These are phyloP conservation scores for Multifurca ochricompacta DNA, from an alignment of 768 basidiomycete genomes.

Conservation along the genomic window DNA sequence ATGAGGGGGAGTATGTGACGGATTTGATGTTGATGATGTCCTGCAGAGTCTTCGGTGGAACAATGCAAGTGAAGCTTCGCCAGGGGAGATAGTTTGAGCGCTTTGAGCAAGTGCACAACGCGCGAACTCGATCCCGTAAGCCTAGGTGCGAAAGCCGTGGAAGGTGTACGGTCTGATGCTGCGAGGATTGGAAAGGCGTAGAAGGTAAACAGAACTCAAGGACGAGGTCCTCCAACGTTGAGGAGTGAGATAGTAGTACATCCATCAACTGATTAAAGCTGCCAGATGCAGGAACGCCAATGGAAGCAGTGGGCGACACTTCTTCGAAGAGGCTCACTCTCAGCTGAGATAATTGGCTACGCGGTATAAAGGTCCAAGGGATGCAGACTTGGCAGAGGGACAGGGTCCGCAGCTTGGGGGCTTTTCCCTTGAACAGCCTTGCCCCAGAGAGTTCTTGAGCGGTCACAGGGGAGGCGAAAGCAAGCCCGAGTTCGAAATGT, in stretches of 20 bases:
- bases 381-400: background rate
- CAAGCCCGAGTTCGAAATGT: background rate
- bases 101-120: background rate
- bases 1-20: background rate
- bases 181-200: background rate
- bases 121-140: background rate
- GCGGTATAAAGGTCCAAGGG: slow-evolving; percentile 2
- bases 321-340: background rate
- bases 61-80: slow-evolving; percentile 1
- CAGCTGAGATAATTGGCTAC: slow-evolving; percentile 2
- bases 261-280: background rate
- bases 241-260: background rate
- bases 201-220: background rate
- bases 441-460: background rate
- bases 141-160: background rate
- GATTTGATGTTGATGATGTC: background rate
- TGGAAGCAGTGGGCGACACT: too few species aligned
- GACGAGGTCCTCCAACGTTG: background rate
- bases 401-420: slow-evolving; percentile 2
- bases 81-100: background rate
- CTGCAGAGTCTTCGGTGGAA: background rate
- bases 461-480: background rate
- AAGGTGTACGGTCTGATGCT: background rate
- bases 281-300: background rate
- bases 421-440: background rate